phyloP scores from a whole-genome alignment of 441 rosid genomes.

The Viola pubescens region DNA sequence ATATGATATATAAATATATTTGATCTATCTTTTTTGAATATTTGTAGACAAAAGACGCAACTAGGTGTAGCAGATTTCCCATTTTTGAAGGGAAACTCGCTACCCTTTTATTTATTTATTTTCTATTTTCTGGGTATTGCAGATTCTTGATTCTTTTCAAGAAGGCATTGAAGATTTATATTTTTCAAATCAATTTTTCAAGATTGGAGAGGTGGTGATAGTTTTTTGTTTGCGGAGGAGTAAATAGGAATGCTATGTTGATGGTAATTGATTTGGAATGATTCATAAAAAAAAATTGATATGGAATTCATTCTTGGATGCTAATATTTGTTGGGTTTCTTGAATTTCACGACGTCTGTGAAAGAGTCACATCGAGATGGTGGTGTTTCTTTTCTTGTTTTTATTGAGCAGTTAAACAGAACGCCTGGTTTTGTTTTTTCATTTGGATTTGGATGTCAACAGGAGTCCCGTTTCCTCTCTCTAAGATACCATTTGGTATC shows the following conservation, averaged over 20 bases:
- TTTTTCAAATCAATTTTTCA: neutral
- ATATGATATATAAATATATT: neutral
- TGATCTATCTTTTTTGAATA: slow-evolving; percentile 11
- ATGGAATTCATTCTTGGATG: slow-evolving; percentile 10
- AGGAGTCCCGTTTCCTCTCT: slow-evolving; percentile 9
- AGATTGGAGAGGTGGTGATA: neutral
- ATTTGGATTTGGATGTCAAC: slow-evolving; percentile 11
- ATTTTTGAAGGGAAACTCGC: too few relatives aligned
- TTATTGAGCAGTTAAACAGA: slow-evolving; percentile 13
- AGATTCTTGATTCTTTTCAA: neutral
- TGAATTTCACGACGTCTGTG: slow-evolving; percentile 26
- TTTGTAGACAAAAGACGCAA: neutral
- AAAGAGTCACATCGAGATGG: slow-evolving; percentile 23
- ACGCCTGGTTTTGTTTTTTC: slow-evolving; percentile 10
- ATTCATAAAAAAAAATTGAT: slow-evolving; percentile 3
- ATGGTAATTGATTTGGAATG: neutral
- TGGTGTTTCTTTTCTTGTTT: neutral
- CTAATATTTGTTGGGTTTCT: slow-evolving; percentile 25
- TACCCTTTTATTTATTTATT: neutral
- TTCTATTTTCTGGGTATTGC: neutral
- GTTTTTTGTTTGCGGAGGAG: neutral
- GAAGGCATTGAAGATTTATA: neutral
- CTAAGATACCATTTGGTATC: slow-evolving; percentile 4
- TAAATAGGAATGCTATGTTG: neutral
- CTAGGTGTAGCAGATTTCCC: too few relatives aligned